Percentiles rank a stretch among this genome's conserved stretches.
Evolutionary conservation across 371 early-diverging fungal genomes (phyloP).

Genomic region (Zychaea mexicana): DNA sequence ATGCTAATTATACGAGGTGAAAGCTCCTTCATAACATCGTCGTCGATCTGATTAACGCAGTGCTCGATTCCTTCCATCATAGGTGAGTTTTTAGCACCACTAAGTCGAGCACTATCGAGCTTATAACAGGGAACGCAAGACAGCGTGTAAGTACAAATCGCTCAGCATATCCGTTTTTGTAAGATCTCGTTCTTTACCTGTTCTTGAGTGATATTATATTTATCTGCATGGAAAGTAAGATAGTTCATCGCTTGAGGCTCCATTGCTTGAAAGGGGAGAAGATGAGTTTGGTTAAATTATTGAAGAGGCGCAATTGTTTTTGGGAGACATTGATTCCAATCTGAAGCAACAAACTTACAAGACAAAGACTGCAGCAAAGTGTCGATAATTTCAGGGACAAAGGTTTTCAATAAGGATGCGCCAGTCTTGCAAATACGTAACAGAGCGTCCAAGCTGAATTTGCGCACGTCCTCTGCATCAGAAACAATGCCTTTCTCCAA

Average conservation of each 20-base stretch:
- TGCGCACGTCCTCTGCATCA: conserved; percentile 86
- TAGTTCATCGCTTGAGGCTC: conserved; percentile 77
- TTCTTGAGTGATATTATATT: conserved; percentile 86
- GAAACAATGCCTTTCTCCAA: conserved; percentile 82
- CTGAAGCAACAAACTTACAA: conserved; percentile 36
- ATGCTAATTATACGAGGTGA: conserved; percentile 68
- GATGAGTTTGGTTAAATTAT: too few species aligned
- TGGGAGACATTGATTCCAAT: neutral
- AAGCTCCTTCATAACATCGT: conserved; percentile 62
- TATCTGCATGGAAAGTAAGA: conserved; percentile 88
- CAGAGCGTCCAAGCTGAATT: conserved; percentile 81
- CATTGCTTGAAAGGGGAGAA: conserved; percentile 23
- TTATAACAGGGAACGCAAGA: conserved; percentile 5
- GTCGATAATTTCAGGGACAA: conserved; percentile 71
- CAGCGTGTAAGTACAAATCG: neutral
- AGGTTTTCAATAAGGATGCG: conserved; percentile 71
- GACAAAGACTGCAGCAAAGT: conserved; percentile 84
- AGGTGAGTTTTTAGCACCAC: conserved; percentile 72
- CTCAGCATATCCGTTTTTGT: too few species aligned
- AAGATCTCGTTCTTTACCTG: conserved; percentile 56
- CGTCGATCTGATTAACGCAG: conserved; percentile 78
- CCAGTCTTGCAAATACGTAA: conserved; percentile 82
- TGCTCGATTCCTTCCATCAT: conserved; percentile 87
- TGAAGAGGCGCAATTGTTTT: too few species aligned
- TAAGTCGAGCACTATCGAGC: conserved; percentile 76